Conservation (phyloP, 306 rosid genomes). For the Biancaea sappan region DNA sequence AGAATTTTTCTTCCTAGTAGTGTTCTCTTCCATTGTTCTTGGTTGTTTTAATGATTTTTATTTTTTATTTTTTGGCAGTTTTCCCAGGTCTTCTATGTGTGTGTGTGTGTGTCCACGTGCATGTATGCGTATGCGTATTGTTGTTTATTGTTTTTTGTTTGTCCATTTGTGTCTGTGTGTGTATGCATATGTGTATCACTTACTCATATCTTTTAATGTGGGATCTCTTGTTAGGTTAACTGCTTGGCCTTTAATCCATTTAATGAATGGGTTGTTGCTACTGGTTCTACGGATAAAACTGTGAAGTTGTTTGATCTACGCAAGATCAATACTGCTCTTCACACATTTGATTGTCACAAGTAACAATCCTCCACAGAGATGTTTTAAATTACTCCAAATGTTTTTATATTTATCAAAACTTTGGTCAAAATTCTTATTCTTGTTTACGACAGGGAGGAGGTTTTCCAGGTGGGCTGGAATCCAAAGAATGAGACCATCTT, state of each 20-base stretch:
- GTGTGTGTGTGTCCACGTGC: too few relatives aligned
- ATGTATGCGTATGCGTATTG: too few relatives aligned
- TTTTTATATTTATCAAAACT: neutral
- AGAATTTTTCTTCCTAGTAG: neutral
- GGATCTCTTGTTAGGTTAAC: conserved; percentile 65
- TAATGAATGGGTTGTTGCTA: conserved; percentile 97
- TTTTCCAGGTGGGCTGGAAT: conserved; percentile 98
- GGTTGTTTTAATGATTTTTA: neutral
- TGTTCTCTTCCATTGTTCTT: conserved; percentile 23
- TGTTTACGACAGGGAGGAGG: conserved; percentile 75
- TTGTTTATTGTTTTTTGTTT: too few relatives aligned
- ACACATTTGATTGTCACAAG: conserved; percentile 95
- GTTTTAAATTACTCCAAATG: conserved; percentile 12
- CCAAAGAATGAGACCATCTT: conserved; percentile 96
- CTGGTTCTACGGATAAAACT: conserved; percentile 98
- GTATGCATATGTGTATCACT: neutral
- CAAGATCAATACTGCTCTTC: conserved; percentile 72
- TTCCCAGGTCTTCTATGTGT: neutral
- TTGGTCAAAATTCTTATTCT: conserved; percentile 29
- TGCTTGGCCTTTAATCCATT: conserved; percentile 98
- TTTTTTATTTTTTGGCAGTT: neutral
- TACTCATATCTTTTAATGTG: conserved; percentile 1
- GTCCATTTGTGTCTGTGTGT: too few relatives aligned
- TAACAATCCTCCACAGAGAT: conserved; percentile 42
- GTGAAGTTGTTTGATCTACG: conserved; percentile 94